Evolutionary conservation across 345 rosid species (phyloP).

Genomic region (Brassica incana): DNA sequence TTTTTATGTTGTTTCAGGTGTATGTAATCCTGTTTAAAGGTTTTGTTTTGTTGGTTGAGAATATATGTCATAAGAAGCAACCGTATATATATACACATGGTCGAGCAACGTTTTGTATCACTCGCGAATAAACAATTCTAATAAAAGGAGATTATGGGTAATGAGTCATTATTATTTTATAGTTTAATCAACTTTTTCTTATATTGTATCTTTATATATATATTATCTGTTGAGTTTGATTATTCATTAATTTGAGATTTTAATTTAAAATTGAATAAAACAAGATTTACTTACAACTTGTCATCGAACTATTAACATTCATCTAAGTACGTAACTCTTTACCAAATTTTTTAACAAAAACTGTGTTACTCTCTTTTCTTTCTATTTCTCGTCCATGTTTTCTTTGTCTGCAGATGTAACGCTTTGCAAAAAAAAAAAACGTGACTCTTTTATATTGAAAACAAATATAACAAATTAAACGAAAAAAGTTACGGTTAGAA

Average conservation of each 20-base stretch:
- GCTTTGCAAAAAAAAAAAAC: slow-evolving; percentile 1
- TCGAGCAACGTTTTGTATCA: slow-evolving; percentile 8
- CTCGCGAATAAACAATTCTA: slow-evolving; percentile 2
- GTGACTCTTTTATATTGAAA: slow-evolving; percentile 10
- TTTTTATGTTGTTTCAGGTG: slow-evolving; percentile 30
- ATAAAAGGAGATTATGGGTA: not conserved
- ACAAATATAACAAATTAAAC: not conserved
- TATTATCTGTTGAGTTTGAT: not conserved
- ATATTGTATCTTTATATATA: not conserved
- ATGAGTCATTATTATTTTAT: slow-evolving; percentile 24
- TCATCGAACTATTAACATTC: not conserved
- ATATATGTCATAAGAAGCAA: slow-evolving; percentile 18
- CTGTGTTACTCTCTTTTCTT: not conserved
- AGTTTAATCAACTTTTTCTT: not conserved
- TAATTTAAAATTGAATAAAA: not conserved
- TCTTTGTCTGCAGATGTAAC: slow-evolving; percentile 15
- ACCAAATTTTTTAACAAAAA: not conserved
- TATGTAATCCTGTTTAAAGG: slow-evolving; percentile 1
- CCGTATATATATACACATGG: slow-evolving; percentile 29
- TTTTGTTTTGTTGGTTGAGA: not conserved
- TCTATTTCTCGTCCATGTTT: slow-evolving; percentile 7
- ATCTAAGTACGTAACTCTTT: not conserved
- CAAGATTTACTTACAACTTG: not conserved
- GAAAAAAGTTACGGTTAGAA: slow-evolving; percentile 32
- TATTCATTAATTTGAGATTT: not conserved